Conservation (phyloP, 495 filamentous ascomycete species). For the Gamarada debralockiae region DNA sequence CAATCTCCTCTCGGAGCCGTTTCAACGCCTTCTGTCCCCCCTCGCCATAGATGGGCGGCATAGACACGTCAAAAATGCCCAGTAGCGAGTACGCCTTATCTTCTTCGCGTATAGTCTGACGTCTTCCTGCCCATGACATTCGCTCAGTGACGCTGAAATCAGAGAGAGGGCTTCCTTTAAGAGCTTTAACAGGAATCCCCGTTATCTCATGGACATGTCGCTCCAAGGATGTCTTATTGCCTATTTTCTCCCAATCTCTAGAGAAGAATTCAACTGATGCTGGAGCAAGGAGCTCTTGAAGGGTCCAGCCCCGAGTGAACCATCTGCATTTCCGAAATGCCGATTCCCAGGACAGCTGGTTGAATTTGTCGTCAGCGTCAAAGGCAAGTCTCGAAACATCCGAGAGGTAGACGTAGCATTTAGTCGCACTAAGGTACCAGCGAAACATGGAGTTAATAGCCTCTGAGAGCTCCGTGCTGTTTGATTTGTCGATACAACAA, state of each 20-base stretch:
- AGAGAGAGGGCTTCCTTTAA: neutral
- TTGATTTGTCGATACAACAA: too few species aligned
- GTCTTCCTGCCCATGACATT: too few species aligned
- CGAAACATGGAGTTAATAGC: too few species aligned
- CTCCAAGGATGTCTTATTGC: conserved; percentile 5
- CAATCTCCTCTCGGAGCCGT: neutral
- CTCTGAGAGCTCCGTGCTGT: too few species aligned
- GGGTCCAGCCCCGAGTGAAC: too few species aligned
- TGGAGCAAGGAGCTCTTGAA: too few species aligned
- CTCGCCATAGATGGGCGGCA: too few species aligned
- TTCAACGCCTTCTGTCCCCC: neutral
- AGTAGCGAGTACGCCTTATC: too few species aligned
- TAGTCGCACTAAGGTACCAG: too few species aligned
- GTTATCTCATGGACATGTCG: neutral
- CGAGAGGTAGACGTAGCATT: too few species aligned
- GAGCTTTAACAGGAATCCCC: neutral
- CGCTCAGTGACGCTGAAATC: conserved; percentile 19
- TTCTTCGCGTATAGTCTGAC: too few species aligned
- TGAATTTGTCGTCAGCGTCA: neutral
- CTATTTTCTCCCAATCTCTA: neutral
- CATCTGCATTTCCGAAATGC: conserved; percentile 6
- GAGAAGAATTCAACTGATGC: conserved; percentile 1
- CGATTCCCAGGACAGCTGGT: conserved; percentile 1
- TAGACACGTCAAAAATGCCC: too few species aligned
- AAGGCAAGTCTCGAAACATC: neutral